Conservation (phyloP, 176 grass and related monocot genomes). For the Aegilops tauschii region DNA sequence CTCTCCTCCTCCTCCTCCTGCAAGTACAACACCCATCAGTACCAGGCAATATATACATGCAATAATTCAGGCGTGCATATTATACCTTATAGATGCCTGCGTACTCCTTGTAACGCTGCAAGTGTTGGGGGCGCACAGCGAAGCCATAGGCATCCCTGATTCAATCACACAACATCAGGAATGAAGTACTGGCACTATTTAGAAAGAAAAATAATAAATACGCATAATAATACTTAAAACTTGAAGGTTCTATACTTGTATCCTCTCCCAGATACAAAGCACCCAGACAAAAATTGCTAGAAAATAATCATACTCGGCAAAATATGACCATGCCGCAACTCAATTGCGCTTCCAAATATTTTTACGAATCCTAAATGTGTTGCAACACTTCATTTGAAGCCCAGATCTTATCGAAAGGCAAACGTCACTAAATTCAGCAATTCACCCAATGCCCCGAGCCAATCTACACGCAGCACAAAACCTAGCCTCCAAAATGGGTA, state of each 20-base stretch:
- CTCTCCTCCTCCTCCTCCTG: constrained; percentile 99
- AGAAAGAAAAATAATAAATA: not conserved
- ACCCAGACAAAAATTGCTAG: not conserved
- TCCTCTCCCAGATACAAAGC: constrained; percentile 3
- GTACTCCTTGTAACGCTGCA: constrained; percentile 98
- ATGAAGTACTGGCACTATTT: not conserved
- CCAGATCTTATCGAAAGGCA: constrained; percentile 39
- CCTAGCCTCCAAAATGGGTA: not conserved
- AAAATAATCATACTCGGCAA: not conserved
- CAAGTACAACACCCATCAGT: constrained; percentile 11
- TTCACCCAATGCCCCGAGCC: constrained; percentile 19
- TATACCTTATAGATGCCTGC: constrained; percentile 89
- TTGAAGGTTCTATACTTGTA: not conserved
- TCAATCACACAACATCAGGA: constrained; percentile 34
- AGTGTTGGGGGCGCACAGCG: constrained; percentile 83
- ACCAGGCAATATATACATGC: constrained; percentile 29
- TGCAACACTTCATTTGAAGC: constrained; percentile 21
- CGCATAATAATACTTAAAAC: not conserved
- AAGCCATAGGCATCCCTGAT: constrained; percentile 96
- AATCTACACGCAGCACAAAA: constrained; percentile 13
- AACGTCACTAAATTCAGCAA: constrained; percentile 36
- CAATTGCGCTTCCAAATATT: not conserved
- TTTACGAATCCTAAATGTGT: not conserved
- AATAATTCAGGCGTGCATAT: not conserved
- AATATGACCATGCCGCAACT: not conserved